phyloP scores from a whole-genome alignment of 441 rosid genomes.

The Corymbia citriodora region DNA sequence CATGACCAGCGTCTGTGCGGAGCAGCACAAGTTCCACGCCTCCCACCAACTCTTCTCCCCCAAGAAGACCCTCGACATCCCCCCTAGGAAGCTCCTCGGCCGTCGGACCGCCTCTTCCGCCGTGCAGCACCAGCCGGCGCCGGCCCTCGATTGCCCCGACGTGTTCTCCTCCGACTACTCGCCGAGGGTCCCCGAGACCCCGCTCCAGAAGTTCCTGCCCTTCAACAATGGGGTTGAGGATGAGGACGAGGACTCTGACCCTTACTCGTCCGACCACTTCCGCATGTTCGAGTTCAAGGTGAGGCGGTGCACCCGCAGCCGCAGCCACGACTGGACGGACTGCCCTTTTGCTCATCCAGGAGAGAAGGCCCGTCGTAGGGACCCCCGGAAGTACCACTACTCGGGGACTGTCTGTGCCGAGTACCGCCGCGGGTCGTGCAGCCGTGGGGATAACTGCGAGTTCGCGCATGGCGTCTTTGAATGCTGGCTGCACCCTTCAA shows the following conservation, averaged over 20 bases:
- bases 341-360: constrained; percentile 87
- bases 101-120: background rate
- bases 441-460: constrained; percentile 80
- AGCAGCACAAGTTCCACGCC: constrained; percentile 33
- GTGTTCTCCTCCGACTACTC: constrained; percentile 6
- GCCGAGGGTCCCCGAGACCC: background rate
- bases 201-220: constrained; percentile 36
- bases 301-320: constrained; percentile 77
- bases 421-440: constrained; percentile 58
- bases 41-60: constrained; percentile 16
- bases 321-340: constrained; percentile 94
- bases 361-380: constrained; percentile 87
- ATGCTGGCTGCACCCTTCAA: constrained; percentile 91
- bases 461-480: constrained; percentile 90
- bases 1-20: constrained; percentile 42
- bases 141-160: background rate
- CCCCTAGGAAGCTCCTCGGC: constrained; percentile 48
- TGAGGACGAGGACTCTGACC: constrained; percentile 25
- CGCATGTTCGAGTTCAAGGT: constrained; percentile 91
- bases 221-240: constrained; percentile 22
- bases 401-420: constrained; percentile 63
- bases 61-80: constrained; percentile 39
- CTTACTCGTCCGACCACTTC: constrained; percentile 74
- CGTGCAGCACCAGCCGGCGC: background rate
- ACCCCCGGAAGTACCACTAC: constrained; percentile 56